These are phyloP conservation scores for Schizochytrium sp. DNA, from an alignment of 108 stramenopile genomes.

Conservation along the genomic window DNA sequence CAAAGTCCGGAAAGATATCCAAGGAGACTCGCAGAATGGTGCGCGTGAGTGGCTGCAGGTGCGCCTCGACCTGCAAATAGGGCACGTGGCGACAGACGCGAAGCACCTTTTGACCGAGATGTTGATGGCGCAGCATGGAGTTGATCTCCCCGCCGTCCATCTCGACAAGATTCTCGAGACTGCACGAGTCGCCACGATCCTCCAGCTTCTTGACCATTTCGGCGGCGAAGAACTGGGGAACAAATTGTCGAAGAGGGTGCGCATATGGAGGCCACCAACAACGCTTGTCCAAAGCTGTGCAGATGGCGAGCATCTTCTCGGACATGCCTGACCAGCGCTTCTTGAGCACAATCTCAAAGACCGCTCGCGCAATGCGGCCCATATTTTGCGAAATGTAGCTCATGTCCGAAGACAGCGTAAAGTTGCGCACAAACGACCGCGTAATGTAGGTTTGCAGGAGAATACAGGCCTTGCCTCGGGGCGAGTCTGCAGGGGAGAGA, in stretches of 20 bases:
- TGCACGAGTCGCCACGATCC: slow-evolving; percentile 24
- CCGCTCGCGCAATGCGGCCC: slow-evolving; percentile 81
- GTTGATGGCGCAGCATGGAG: slow-evolving; percentile 54
- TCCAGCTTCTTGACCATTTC: slow-evolving; percentile 65
- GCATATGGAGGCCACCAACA: slow-evolving; percentile 81
- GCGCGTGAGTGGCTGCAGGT: slow-evolving; percentile 82
- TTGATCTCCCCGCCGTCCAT: slow-evolving; percentile 87
- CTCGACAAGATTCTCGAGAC: slow-evolving; percentile 56
- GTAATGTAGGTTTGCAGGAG: slow-evolving; percentile 84
- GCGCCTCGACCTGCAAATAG: slow-evolving; percentile 57
- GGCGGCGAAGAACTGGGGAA: slow-evolving; percentile 55
- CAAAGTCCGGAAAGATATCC: slow-evolving; percentile 62
- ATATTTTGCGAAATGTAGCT: slow-evolving; percentile 95
- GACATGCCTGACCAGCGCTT: slow-evolving; percentile 45
- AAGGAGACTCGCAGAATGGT: slow-evolving; percentile 61
- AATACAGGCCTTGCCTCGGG: slow-evolving; percentile 77
- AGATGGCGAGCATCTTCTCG: slow-evolving; percentile 58
- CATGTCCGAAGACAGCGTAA: slow-evolving; percentile 89
- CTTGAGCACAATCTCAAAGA: slow-evolving; percentile 90
- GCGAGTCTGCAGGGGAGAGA: slow-evolving; percentile 56
- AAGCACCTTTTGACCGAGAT: slow-evolving; percentile 54
- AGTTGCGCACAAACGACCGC: slow-evolving; percentile 55
- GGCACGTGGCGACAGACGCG: slow-evolving; percentile 68
- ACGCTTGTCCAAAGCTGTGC: slow-evolving; percentile 83
- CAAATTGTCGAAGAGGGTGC: slow-evolving; percentile 82